Base-by-base conservation (phyloP, 805 yeast species). In the Cyberlindnera amylophila region DNA sequence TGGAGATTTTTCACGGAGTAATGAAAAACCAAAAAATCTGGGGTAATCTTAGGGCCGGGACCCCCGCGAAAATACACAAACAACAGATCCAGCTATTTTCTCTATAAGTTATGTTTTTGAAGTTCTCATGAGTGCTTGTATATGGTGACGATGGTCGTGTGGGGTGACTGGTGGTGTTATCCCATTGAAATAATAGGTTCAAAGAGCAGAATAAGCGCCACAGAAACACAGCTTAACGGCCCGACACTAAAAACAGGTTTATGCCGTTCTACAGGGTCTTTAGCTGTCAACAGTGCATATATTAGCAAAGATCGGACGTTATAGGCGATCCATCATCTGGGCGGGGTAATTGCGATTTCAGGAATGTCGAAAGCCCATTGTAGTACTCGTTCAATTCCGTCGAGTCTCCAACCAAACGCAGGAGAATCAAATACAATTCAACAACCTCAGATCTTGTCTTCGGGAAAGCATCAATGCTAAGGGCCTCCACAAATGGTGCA, bases 371-470 rank as follows among this genome's bases (percentile, higher is more conserved):
- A 4, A 58, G 39, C 2, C 39, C 36, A 2, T 35, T 18, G 33
- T 50, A 45, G 43, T 45, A 55, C 4, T 15, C 32, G 1, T 3
- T 14, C 3, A 53, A 40, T 11, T 21, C 31, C 7, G 16, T 28
- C 0, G 34, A 27, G 4, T 26, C 28, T 3, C 39, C 42, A 3
- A 16, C 28, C 12, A 51, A 15, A 15, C 35, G 41, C 14, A 35
- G 17, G 3, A 49, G 27, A 2, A 57, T 28, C 19, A 50, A 39
- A 26, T 54, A 58, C 6, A 56, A 24, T 32, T 52, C 57, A 3
- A 46, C 31, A 4, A 49, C 29, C 28, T 58, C 56, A 3, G 35
- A 3, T 36, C 62, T 44, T 1, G 58, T 54, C 37, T 52, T 47
- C 15, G 39, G 56, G 30, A 45, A 43, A 1, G 46, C 42, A 42